phyloP scores from a whole-genome alignment of 805 yeast genomes.

The Saccharomycopsis fibuligera region DNA sequence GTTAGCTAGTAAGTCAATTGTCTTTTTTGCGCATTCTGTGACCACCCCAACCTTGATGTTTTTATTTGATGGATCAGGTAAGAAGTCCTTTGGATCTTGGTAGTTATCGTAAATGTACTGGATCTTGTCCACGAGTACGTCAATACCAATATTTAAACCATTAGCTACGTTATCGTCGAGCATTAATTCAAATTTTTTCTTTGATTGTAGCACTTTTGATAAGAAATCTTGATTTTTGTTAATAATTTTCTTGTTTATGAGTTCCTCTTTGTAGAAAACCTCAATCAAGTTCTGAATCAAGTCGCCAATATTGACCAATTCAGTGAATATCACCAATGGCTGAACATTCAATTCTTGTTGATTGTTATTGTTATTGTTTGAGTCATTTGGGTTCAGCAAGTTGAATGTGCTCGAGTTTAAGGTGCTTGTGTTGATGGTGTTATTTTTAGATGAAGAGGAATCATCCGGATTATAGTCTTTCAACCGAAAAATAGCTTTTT shows the following conservation, averaged over 20 bases:
- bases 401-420: background rate
- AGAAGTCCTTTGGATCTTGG: constrained; percentile 57
- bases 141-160: constrained; percentile 89
- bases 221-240: constrained; percentile 71
- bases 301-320: constrained; percentile 88
- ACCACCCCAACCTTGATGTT: constrained; percentile 11
- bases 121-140: constrained; percentile 77
- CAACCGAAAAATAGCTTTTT: constrained; percentile 66
- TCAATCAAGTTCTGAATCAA: constrained; percentile 87
- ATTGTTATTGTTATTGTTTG: constrained; percentile 6
- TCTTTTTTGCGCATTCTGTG: constrained; percentile 46
- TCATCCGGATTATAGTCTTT: constrained; percentile 61
- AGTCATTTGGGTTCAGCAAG: constrained; percentile 12
- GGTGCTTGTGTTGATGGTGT: background rate
- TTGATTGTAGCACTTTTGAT: constrained; percentile 68
- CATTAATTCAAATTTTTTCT: constrained; percentile 72
- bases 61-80: constrained; percentile 34
- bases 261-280: constrained; percentile 83
- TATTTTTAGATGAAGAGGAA: constrained; percentile 26
- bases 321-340: constrained; percentile 82
- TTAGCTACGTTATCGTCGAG: constrained; percentile 88
- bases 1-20: constrained; percentile 54
- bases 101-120: constrained; percentile 50
- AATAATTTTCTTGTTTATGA: constrained; percentile 47
- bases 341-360: constrained; percentile 43